A percentile compares a stretch with the other conserved stretches of the same genome.
Conservation (phyloP, 1,284 basidiomycete genomes). For the Amylostereum areolatum region DNA sequence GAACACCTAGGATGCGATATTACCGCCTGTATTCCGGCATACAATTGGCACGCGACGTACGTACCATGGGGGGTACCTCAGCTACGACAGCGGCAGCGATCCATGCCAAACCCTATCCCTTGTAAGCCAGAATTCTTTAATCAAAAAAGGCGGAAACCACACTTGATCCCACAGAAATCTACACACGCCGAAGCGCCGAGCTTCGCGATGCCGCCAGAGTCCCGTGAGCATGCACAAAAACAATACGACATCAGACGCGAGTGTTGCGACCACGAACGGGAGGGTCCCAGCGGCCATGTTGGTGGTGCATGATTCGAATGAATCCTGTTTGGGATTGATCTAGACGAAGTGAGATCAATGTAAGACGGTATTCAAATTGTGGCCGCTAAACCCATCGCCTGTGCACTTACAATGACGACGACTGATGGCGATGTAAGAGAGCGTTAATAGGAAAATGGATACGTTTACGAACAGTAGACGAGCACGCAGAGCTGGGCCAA, state of each 20-base stretch:
- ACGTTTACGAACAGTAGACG: not conserved
- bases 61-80: not conserved
- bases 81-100: not conserved
- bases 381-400: not conserved
- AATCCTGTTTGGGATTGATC: not conserved
- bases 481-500: not conserved
- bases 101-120: not conserved
- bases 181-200: not conserved
- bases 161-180: not conserved
- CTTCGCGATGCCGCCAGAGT: not conserved
- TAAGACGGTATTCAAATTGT: not conserved
- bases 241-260: not conserved
- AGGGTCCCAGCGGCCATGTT: not conserved
- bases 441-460: no score
- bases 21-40: no score
- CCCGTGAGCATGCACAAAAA: not conserved
- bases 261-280: not conserved
- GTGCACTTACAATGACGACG: not conserved
- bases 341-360: not conserved
- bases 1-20: no score
- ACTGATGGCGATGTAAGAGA: not conserved
- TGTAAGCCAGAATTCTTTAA: not conserved
- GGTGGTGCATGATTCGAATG: not conserved
- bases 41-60: no score
- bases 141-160: not conserved